Conservation (phyloP, 2,329 filamentous ascomycete species). For the Nemania serpens region DNA sequence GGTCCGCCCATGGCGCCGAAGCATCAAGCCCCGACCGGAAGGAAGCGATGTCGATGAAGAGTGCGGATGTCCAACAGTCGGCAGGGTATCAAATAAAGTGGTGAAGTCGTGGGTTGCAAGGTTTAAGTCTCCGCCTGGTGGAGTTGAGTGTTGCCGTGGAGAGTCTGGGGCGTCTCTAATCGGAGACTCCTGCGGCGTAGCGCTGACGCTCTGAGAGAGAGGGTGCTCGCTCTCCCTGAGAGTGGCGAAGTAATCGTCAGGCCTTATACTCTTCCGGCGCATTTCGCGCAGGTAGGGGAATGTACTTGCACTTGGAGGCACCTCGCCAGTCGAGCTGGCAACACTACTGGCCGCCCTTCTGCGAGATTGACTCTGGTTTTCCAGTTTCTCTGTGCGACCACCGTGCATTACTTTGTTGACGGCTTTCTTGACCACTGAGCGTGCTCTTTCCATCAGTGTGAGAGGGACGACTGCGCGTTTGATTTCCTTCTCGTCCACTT, state of each 20-base stretch:
- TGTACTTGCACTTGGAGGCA: constrained; percentile 52
- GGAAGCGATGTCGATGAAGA: constrained; percentile 40
- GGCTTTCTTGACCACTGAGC: constrained; percentile 74
- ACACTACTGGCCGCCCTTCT: constrained; percentile 65
- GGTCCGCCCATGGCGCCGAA: constrained; percentile 50
- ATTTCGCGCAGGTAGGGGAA: constrained; percentile 58
- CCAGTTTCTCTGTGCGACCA: constrained; percentile 61
- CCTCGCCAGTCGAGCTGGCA: constrained; percentile 66
- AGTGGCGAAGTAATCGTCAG: constrained; percentile 59
- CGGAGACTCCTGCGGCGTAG: constrained; percentile 63
- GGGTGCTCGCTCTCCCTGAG: constrained; percentile 67
- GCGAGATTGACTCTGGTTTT: constrained; percentile 59
- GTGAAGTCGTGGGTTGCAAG: constrained; percentile 42
- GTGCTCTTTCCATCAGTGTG: constrained; percentile 82
- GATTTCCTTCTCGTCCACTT: constrained; percentile 89
- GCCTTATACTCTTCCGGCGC: constrained; percentile 58
- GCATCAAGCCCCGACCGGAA: constrained; percentile 38
- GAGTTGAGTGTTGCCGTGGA: constrained; percentile 47
- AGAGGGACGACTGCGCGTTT: constrained; percentile 88
- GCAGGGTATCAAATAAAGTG: constrained; percentile 45
- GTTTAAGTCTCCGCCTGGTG: constrained; percentile 44
- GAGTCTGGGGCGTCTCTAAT: constrained; percentile 38
- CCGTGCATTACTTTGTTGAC: constrained; percentile 67
- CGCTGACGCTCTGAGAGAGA: constrained; percentile 73
- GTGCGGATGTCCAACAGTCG: constrained; percentile 40